Evolutionary conservation across 148 eudicot genomes (phyloP).

Genomic region (Agrostemma githago): DNA sequence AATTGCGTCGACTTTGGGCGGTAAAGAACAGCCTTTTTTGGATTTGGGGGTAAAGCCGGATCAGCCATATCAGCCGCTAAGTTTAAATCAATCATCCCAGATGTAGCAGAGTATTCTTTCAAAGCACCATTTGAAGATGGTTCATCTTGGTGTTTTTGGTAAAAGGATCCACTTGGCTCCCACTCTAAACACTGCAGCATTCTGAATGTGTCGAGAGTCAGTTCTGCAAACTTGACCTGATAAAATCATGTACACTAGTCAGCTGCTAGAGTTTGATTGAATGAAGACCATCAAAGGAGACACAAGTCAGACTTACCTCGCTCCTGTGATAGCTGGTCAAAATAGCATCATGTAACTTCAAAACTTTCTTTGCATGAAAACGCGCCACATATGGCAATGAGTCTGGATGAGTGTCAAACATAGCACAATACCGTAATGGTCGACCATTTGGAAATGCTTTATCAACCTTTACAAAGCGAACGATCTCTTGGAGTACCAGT

Average conservation of each 20-base stretch:
- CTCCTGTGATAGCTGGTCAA: slow-evolving; percentile 82
- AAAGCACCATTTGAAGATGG: slow-evolving; percentile 52
- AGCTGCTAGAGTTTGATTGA: background rate
- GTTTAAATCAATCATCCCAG: slow-evolving; percentile 81
- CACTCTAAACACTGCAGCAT: slow-evolving; percentile 98
- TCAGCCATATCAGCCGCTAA: slow-evolving; percentile 82
- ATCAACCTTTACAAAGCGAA: slow-evolving; percentile 61
- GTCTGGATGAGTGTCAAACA: slow-evolving; percentile 69
- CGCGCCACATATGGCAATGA: slow-evolving; percentile 74
- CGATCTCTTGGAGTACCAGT: slow-evolving; percentile 81
- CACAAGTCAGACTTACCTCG: slow-evolving; percentile 53
- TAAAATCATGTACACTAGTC: slow-evolving; percentile 20
- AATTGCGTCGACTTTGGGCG: slow-evolving; percentile 81
- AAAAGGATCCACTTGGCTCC: slow-evolving; percentile 94
- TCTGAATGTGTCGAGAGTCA: slow-evolving; percentile 83
- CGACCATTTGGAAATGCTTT: slow-evolving; percentile 39
- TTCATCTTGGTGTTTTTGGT: slow-evolving; percentile 61
- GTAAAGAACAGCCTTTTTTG: slow-evolving; percentile 77
- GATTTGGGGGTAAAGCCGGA: slow-evolving; percentile 92
- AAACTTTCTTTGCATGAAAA: slow-evolving; percentile 86
- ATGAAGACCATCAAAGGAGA: slow-evolving; percentile 2
- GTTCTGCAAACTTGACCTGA: slow-evolving; percentile 92
- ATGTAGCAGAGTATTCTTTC: slow-evolving; percentile 69
- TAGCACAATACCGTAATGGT: slow-evolving; percentile 75
- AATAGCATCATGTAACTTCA: slow-evolving; percentile 82